Evolutionary conservation across 2,329 filamentous ascomycete genomes (phyloP).

Genomic region (Neopestalotiopsis sp.): DNA sequence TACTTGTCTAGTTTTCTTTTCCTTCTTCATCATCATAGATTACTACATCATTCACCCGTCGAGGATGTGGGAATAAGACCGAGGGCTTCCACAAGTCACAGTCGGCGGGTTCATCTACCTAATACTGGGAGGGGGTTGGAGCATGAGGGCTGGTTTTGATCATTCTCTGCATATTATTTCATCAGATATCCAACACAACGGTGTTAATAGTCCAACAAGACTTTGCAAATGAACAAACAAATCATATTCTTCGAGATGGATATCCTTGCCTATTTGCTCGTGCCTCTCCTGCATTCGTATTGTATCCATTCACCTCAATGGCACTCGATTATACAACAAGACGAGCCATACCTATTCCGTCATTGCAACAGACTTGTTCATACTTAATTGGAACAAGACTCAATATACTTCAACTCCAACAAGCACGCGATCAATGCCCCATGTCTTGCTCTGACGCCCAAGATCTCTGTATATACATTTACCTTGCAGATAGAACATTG

Average conservation of each 20-base stretch:
- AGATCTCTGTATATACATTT: too few relatives aligned
- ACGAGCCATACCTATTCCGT: too few relatives aligned
- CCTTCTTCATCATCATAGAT: not conserved
- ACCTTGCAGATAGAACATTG: too few relatives aligned
- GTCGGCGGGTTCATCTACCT: not conserved
- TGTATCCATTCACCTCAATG: too few relatives aligned
- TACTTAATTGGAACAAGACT: too few relatives aligned
- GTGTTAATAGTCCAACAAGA: not conserved
- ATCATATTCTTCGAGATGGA: not conserved
- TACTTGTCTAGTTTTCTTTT: not conserved
- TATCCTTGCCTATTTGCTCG: not conserved
- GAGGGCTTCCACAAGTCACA: not conserved
- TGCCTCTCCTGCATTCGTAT: not conserved
- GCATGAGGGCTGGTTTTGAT: not conserved
- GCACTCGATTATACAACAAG: too few relatives aligned
- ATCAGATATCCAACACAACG: not conserved
- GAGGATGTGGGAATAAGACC: not conserved
- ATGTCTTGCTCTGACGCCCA: too few relatives aligned
- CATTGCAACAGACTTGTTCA: too few relatives aligned
- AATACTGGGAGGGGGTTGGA: not conserved
- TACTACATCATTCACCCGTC: not conserved
- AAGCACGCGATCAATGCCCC: too few relatives aligned
- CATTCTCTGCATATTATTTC: constrained; percentile 1
- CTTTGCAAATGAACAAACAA: not conserved
- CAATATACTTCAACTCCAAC: too few relatives aligned